Conservation (phyloP, 306 rosid genomes). For the Glycine tomentella region DNA sequence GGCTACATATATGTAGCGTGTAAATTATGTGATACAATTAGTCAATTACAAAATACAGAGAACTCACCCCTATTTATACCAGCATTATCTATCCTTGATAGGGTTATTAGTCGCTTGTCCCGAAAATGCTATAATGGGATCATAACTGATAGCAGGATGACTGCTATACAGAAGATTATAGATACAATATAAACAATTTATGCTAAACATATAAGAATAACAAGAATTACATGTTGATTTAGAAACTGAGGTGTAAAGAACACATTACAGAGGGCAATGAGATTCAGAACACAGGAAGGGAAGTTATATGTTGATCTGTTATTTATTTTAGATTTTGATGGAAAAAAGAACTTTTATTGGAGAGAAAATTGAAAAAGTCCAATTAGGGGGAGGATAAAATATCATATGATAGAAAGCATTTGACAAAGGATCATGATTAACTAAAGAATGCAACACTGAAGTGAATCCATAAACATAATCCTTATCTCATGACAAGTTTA, state of each 20-base stretch:
- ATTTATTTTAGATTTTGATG: background rate
- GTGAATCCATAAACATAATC: background rate
- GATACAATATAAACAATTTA: slow-evolving; percentile 2
- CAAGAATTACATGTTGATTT: background rate
- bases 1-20: background rate
- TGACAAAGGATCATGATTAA: background rate
- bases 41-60: slow-evolving; percentile 8
- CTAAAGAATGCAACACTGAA: background rate
- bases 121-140: background rate
- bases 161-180: slow-evolving; percentile 2
- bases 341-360: background rate
- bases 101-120: background rate
- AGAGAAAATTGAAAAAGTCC: background rate
- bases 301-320: background rate
- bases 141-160: background rate
- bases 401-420: background rate
- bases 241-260: too few relatives aligned
- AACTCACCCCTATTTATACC: background rate
- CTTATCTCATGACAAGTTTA: background rate
- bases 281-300: background rate
- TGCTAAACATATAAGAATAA: background rate
- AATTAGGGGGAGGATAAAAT: slow-evolving; percentile 1
- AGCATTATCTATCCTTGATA: slow-evolving; percentile 4
- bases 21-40: background rate
- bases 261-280: background rate